Conservation (phyloP, 306 rosid species). For the Vachellia pachyceras region DNA sequence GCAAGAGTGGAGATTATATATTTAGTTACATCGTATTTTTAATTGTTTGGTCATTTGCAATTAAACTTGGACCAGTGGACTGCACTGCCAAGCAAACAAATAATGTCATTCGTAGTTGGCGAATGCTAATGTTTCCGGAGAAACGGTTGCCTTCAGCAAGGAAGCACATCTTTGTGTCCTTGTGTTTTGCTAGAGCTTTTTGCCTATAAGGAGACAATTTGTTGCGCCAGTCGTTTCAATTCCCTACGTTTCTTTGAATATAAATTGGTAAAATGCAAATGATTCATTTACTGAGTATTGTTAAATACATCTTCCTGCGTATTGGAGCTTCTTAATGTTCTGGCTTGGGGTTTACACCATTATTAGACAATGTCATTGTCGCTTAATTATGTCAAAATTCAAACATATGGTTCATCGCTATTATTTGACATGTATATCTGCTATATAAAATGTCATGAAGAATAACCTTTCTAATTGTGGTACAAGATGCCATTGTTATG, state of each 20-base stretch:
- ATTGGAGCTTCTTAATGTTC: background rate
- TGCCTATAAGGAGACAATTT: background rate
- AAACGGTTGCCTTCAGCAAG: background rate
- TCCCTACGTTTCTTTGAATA: background rate
- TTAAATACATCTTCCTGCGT: background rate
- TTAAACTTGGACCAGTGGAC: background rate
- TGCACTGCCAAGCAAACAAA: background rate
- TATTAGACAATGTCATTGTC: too few relatives aligned
- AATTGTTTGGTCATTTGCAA: background rate
- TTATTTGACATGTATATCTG: too few relatives aligned
- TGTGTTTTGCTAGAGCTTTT: background rate
- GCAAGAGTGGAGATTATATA: background rate
- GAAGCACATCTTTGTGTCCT: background rate
- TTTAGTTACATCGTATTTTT: background rate
- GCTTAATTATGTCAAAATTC: too few relatives aligned
- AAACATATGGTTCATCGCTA: too few relatives aligned
- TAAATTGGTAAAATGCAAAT: background rate
- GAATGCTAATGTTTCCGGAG: background rate
- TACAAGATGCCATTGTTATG: too few relatives aligned
- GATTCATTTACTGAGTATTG: background rate
- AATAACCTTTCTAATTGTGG: too few relatives aligned
- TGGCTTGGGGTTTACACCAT: too few relatives aligned
- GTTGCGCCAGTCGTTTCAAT: constrained; percentile 10
- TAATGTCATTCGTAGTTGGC: background rate
- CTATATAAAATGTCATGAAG: too few relatives aligned